Percentiles rank a stretch among this genome's conserved stretches.
These are phyloP conservation scores for Maudiozyma humilis DNA, from an alignment of 1,139 yeast genomes.

Conservation along the genomic window DNA sequence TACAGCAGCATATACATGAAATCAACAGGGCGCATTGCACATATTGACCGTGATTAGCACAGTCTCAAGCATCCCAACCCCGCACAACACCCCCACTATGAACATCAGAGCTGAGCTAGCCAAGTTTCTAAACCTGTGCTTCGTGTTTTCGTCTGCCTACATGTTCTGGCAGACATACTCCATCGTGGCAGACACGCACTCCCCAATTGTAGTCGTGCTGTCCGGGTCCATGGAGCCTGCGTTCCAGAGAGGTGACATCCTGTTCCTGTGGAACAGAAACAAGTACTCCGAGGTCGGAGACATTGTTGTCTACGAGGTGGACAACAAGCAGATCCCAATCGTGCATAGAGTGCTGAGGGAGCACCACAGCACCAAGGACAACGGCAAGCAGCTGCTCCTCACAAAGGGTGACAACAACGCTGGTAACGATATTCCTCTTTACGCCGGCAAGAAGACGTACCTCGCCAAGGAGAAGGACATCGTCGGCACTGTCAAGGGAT, in stretches of 20 bases:
- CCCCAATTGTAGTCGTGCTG: slow-evolving; percentile 92
- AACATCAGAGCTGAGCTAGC: slow-evolving; percentile 36
- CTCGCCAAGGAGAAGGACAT: slow-evolving; percentile 69
- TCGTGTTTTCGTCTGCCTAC: slow-evolving; percentile 80
- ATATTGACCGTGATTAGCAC: no score
- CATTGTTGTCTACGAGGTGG: slow-evolving; percentile 86
- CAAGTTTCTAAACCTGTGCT: slow-evolving; percentile 61
- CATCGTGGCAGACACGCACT: slow-evolving; percentile 69
- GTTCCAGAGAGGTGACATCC: slow-evolving; percentile 92
- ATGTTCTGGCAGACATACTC: slow-evolving; percentile 86
- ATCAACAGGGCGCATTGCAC: no score
- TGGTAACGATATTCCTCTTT: slow-evolving; percentile 79
- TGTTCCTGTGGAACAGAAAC: slow-evolving; percentile 85
- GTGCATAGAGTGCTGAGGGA: slow-evolving; percentile 91
- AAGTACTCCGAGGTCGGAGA: slow-evolving; percentile 73
- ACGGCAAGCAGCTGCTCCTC: slow-evolving; percentile 56
- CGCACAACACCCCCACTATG: slow-evolving; percentile 16
- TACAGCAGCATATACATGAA: no score
- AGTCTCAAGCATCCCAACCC: no score
- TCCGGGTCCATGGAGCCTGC: slow-evolving; percentile 99
- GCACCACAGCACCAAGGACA: slow-evolving; percentile 21
- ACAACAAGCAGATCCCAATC: slow-evolving; percentile 77
- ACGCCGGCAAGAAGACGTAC: slow-evolving; percentile 69
- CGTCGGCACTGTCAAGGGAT: slow-evolving; percentile 85
- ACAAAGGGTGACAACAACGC: slow-evolving; percentile 97